Base-by-base conservation (phyloP, 176 grass and related monocot genomes). In the Zoysia pacifica region DNA sequence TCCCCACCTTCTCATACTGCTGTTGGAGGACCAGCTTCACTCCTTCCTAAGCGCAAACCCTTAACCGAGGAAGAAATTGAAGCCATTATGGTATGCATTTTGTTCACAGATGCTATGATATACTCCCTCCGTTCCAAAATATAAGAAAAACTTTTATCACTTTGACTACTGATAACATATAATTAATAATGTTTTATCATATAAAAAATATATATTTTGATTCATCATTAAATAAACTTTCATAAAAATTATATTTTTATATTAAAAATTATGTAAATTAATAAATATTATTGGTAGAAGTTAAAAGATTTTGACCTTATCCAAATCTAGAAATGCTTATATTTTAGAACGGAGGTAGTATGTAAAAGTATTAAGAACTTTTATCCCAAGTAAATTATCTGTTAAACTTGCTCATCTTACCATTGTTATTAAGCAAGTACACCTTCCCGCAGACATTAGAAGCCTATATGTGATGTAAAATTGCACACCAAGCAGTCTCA, bases 41-140 rank as follows among this genome's bases (percentile, higher is more conserved):
- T 90, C 59, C 91, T 99, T 71, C 96, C 96, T 54, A 99, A 91
- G 72, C 90, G 96, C 68, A 95, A 91, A 58, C 88, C 96, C 59
- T 53, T 99, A 28, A 91, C 96, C 11, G 93, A 99, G 73, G 88
- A 95, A 89, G 93, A 99, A 69, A 99, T 95, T 50, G 93, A 99
- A 47, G 90, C 90, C 87, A 95, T 99, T 56, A 87, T 99, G 96
- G 95, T 97, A 93, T 4, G 61, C 48, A 44, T 28, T 42, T 50
- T 44, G n/a, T 67, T 77, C 19, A 58, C 13, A 65, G 55, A 75
- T 15, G 9, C 48, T 84, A 14, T 28, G 28, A 28, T 28, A 28
- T 28, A 28, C 28, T 28, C 28, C 28, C 28, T 28, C 28, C 28
- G 28, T 28, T 28, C 28, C 28, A 28, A 28, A 28, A 28, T 28